Evolutionary conservation across 192 early-diverging fungal species (phyloP).

Genomic region (Coemansia sp.): DNA sequence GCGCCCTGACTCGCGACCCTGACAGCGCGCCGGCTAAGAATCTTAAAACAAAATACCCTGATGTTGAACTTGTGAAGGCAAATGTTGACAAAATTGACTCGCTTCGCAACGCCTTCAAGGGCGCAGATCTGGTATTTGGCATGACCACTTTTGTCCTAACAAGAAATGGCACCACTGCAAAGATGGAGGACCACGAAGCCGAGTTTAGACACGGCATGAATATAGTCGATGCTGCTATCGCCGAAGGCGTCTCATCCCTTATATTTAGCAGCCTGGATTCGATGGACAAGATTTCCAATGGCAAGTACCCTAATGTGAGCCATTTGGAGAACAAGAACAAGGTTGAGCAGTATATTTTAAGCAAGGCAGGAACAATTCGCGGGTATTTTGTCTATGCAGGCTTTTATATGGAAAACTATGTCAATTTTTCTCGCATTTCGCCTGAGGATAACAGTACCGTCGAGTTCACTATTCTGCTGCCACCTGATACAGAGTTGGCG

Average conservation of each 20-base stretch:
- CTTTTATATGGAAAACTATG: slow-evolving; percentile 11
- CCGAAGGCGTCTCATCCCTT: not conserved
- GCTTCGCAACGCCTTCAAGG: not conserved
- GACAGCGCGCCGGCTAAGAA: not conserved
- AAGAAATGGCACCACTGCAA: slow-evolving; percentile 1
- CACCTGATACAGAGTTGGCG: not conserved
- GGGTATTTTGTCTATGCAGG: not conserved
- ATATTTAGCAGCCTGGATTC: not conserved
- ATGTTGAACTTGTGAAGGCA: not conserved
- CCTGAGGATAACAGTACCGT: slow-evolving; percentile 8
- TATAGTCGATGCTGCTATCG: not conserved
- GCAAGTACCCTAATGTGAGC: not conserved
- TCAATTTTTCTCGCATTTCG: slow-evolving; percentile 5
- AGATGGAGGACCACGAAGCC: not conserved
- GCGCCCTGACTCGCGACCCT: not conserved
- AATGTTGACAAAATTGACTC: not conserved
- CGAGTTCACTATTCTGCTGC: slow-evolving; percentile 3
- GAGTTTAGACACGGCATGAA: not conserved
- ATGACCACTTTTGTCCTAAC: too few relatives aligned
- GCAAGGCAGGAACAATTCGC: not conserved
- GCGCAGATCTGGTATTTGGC: not conserved
- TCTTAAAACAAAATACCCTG: not conserved
- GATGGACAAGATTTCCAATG: not conserved
- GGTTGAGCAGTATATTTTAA: slow-evolving; percentile 3
- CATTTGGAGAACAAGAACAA: slow-evolving; percentile 6